A percentile compares a stretch with the other conserved stretches of the same genome.
Conservation (phyloP, 495 filamentous ascomycete genomes). For the Talaromyces ruber region DNA sequence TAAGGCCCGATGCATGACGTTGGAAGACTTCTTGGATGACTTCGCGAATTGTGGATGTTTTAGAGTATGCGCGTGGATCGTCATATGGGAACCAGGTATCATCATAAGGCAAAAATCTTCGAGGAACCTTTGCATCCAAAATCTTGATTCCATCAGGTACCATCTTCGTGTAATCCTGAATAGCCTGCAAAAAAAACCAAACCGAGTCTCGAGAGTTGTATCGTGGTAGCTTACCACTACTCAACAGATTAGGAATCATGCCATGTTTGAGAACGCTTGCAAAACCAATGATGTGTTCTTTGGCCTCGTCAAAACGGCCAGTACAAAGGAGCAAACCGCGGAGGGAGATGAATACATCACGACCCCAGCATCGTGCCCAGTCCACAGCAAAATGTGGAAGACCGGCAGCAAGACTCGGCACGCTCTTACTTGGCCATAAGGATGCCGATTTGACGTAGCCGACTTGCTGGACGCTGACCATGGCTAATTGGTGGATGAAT, state of each 20-base stretch:
- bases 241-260: constrained; percentile 94
- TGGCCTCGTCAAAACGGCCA: constrained; percentile 78
- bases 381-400: constrained; percentile 90
- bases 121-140: constrained; percentile 65
- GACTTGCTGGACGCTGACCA: constrained; percentile 85
- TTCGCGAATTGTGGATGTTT: constrained; percentile 70
- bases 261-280: constrained; percentile 96
- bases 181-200: constrained; percentile 94
- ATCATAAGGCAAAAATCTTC: constrained; percentile 92
- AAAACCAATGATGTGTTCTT: constrained; percentile 91
- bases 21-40: constrained; percentile 90
- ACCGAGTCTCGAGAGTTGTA: constrained; percentile 95
- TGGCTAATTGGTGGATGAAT: constrained; percentile 76
- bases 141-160: constrained; percentile 70
- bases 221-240: constrained; percentile 77
- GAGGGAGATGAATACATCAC: constrained; percentile 93
- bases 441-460: constrained; percentile 85
- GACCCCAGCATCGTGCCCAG: constrained; percentile 96
- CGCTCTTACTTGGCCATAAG: constrained; percentile 73
- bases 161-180: constrained; percentile 86
- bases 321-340: constrained; percentile 85
- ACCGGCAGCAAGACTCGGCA: constrained; percentile 85
- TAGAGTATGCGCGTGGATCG: constrained; percentile 79
- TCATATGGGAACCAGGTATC: constrained; percentile 81
- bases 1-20: constrained; percentile 79